Evolutionary conservation across 176 grass and related monocot species (phyloP).

Genomic region (Areca catechu): DNA sequence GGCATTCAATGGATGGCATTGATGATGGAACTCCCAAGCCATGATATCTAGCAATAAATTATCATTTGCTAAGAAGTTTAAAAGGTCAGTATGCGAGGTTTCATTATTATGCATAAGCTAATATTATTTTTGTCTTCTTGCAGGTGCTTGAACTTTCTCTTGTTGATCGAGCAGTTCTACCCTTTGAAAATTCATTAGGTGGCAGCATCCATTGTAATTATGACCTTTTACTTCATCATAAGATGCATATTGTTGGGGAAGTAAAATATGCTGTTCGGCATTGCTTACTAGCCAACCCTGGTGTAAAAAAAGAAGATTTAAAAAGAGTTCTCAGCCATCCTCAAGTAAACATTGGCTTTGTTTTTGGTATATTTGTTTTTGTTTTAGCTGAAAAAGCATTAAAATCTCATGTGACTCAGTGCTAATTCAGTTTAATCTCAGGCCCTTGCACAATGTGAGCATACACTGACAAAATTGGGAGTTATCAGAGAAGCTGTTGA

Average conservation of each 20-base stretch:
- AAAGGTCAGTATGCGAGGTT: too few relatives aligned
- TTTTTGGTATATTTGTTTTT: too few relatives aligned
- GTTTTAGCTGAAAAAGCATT: too few relatives aligned
- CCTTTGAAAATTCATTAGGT: slow-evolving; percentile 69
- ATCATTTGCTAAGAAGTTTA: too few relatives aligned
- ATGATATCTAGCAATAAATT: too few relatives aligned
- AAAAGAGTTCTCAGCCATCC: slow-evolving; percentile 65
- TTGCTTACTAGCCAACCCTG: slow-evolving; percentile 51
- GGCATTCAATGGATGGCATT: too few relatives aligned
- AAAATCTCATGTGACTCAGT: slow-evolving; percentile 7
- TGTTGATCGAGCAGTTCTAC: slow-evolving; percentile 58
- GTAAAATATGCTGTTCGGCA: slow-evolving; percentile 51
- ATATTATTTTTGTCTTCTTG: slow-evolving; percentile 11
- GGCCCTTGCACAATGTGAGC: slow-evolving; percentile 85
- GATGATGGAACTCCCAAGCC: too few relatives aligned
- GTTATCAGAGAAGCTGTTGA: slow-evolving; percentile 79
- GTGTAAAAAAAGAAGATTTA: slow-evolving; percentile 40
- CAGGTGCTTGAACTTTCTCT: slow-evolving; percentile 44
- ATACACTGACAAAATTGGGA: slow-evolving; percentile 52
- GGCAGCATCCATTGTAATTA: slow-evolving; percentile 86
- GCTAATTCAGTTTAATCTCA: slow-evolving; percentile 3
- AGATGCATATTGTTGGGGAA: slow-evolving; percentile 63
- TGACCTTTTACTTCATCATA: slow-evolving; percentile 64
- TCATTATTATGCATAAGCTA: neutral
- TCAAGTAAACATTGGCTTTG: slow-evolving; percentile 32